phyloP scores from a whole-genome alignment of 164 flowering plant species.

The Euptelea pleiosperma region DNA sequence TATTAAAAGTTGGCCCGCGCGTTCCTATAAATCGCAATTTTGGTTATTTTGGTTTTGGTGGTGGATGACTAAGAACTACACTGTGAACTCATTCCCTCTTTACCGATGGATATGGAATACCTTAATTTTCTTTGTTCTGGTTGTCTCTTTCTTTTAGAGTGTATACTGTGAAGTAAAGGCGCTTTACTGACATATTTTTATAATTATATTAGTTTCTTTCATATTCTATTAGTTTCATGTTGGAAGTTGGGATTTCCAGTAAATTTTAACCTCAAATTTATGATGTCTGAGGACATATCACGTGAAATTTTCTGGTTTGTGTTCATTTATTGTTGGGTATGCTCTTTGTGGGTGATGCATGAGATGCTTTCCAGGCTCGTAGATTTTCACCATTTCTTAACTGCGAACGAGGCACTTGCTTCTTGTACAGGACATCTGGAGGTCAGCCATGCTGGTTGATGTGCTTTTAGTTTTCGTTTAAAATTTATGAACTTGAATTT shows the following conservation, averaged over 20 bases:
- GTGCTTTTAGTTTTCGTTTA: neutral
- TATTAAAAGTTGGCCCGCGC: neutral
- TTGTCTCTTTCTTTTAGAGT: neutral
- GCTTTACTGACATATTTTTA: neutral
- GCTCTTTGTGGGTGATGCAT: neutral
- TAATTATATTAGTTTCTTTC: too few relatives aligned
- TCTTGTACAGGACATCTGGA: neutral
- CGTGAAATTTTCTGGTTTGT: neutral
- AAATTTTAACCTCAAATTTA: neutral
- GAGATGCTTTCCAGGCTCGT: neutral
- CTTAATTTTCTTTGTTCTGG: too few relatives aligned
- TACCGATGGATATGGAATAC: too few relatives aligned
- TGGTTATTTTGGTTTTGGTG: neutral
- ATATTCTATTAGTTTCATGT: neutral
- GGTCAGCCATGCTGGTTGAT: neutral
- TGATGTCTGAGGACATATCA: neutral
- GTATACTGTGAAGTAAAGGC: neutral
- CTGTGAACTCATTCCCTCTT: neutral
- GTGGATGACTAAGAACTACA: neutral
- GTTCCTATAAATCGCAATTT: neutral
- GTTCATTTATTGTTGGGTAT: neutral
- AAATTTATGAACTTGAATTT: neutral
- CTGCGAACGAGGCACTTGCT: neutral
- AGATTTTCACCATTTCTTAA: neutral
- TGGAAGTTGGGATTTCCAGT: neutral